Percentiles rank a stretch among this genome's conserved stretches.
These are phyloP conservation scores for Mrakia gelida DNA, from an alignment of 768 basidiomycete genomes.

Conservation along the genomic window DNA sequence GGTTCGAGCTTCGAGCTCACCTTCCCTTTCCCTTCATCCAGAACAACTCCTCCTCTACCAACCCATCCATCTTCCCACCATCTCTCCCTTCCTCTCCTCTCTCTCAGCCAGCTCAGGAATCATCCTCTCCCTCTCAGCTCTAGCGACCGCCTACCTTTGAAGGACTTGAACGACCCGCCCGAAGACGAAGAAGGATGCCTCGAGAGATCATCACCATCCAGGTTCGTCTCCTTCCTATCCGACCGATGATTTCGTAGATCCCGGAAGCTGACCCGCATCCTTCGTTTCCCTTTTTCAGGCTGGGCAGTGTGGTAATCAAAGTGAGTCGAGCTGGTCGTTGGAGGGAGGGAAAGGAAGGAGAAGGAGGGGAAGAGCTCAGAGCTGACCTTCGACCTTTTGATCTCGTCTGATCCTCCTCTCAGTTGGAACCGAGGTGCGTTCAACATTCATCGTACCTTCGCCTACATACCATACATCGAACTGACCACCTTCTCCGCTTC, in stretches of 20 bases:
- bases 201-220: slow-evolving; percentile 47
- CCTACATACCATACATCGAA: not conserved
- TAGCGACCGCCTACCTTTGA: no score
- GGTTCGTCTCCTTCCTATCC: slow-evolving; percentile 34
- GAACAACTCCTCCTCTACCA: no score
- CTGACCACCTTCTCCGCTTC: not conserved
- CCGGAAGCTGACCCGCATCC: not conserved
- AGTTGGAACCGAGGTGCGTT: slow-evolving; percentile 75
- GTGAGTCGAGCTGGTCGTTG: slow-evolving; percentile 49
- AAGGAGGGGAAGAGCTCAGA: not conserved
- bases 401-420: slow-evolving; percentile 22
- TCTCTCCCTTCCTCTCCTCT: no score
- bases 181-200: slow-evolving; percentile 38
- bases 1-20: no score
- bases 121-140: no score
- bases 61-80: no score
- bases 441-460: not conserved
- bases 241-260: not conserved
- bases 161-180: no score
- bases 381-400: not conserved
- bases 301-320: slow-evolving; percentile 90
- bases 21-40: no score
- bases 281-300: slow-evolving; percentile 50
- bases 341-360: not conserved
- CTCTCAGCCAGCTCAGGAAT: no score